Percentiles rank a stretch among this genome's conserved stretches.
phyloP scores from a whole-genome alignment of 805 yeast species.

The Tetrapisispora fleetii region DNA sequence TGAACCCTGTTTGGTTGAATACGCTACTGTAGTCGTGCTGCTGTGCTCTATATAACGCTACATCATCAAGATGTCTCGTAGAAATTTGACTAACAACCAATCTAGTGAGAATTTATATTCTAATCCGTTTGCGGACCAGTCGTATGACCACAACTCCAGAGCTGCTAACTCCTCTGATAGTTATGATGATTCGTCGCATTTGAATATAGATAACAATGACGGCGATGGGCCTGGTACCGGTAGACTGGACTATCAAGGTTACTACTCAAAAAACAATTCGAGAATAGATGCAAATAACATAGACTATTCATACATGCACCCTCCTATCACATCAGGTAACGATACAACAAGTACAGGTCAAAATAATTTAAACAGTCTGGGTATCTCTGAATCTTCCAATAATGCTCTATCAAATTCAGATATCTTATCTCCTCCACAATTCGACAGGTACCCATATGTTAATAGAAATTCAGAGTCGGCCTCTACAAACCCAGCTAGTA shows the following conservation, averaged over 20 bases:
- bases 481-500: constrained; percentile 1
- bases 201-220: background rate
- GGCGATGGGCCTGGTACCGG: constrained; percentile 1
- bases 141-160: background rate
- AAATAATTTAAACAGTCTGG: background rate
- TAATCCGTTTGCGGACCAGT: constrained; percentile 1
- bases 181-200: background rate
- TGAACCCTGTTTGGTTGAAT: too few species aligned
- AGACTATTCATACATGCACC: constrained; percentile 2
- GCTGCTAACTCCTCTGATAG: background rate
- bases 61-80: constrained; percentile 7
- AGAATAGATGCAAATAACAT: constrained; percentile 2
- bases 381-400: background rate
- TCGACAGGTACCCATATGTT: constrained; percentile 57
- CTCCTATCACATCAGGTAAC: constrained; percentile 8
- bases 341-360: background rate
- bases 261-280: constrained; percentile 17
- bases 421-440: constrained; percentile 41
- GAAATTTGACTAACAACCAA: constrained; percentile 14
- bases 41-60: background rate
- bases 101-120: constrained; percentile 1
- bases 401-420: background rate
- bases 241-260: constrained; percentile 23
- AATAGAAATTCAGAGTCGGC: constrained; percentile 34
- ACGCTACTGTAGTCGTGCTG: background rate